Percentiles rank a stretch among this genome's conserved stretches.
Conservation (phyloP, 1,139 yeast species). For the Hansenula sp. region DNA sequence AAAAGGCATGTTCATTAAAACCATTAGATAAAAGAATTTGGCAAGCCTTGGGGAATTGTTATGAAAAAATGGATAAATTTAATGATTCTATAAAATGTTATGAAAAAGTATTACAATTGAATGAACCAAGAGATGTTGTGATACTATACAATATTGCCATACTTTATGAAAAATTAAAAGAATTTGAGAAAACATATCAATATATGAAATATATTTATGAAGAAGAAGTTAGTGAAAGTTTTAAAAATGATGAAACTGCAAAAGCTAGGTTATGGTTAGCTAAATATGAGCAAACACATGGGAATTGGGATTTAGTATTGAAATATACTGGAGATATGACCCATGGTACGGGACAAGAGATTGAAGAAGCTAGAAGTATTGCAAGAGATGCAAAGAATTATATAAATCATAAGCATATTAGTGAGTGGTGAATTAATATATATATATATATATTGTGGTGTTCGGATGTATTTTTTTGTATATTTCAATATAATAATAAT, state of each 20-base stretch:
- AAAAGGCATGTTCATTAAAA: slow-evolving; percentile 82
- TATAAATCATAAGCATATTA: slow-evolving; percentile 1
- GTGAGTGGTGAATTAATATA: neutral
- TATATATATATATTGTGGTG: too few relatives aligned
- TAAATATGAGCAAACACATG: slow-evolving; percentile 51
- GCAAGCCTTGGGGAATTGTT: slow-evolving; percentile 93
- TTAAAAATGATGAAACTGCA: slow-evolving; percentile 67
- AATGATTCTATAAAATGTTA: slow-evolving; percentile 40
- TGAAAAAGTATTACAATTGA: slow-evolving; percentile 43
- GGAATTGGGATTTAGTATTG: slow-evolving; percentile 66
- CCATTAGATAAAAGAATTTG: slow-evolving; percentile 94
- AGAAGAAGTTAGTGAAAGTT: slow-evolving; percentile 62
- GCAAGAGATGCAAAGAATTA: slow-evolving; percentile 51
- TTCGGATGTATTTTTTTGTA: slow-evolving; percentile 14
- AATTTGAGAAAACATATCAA: slow-evolving; percentile 48
- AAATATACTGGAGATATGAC: slow-evolving; percentile 71
- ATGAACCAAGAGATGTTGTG: slow-evolving; percentile 38
- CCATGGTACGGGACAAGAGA: slow-evolving; percentile 77
- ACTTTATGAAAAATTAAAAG: slow-evolving; percentile 56
- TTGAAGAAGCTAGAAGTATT: slow-evolving; percentile 84
- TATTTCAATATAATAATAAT: too few relatives aligned
- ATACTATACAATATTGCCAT: slow-evolving; percentile 68
- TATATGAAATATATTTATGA: slow-evolving; percentile 74
- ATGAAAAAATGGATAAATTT: slow-evolving; percentile 67
- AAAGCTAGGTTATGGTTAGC: slow-evolving; percentile 91